phyloP scores from a whole-genome alignment of 2,329 filamentous ascomycete species.

The Cladorrhinum sp. region DNA sequence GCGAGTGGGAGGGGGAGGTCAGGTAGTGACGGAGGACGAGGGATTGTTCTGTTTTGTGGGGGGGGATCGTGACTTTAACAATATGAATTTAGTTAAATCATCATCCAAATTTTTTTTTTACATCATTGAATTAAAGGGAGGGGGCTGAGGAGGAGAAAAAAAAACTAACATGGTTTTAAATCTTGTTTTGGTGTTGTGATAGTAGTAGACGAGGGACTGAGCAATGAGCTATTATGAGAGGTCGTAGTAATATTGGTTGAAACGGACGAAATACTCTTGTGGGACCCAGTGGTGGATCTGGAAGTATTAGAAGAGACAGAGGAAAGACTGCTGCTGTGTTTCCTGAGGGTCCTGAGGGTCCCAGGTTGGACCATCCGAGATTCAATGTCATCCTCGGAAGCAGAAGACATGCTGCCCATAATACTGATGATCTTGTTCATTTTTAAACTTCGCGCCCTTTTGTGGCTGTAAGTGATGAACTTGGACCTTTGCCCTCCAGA shows the following conservation, averaged over 20 bases:
- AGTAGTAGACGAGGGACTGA: constrained; percentile 19
- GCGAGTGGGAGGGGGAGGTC: constrained; percentile 26
- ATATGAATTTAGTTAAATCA: too few species aligned
- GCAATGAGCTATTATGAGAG: constrained; percentile 11
- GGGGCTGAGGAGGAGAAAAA: background rate
- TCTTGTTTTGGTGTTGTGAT: constrained; percentile 9
- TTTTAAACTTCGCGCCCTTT: constrained; percentile 32
- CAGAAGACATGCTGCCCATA: constrained; percentile 28
- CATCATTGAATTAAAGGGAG: background rate
- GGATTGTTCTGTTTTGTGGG: constrained; percentile 40
- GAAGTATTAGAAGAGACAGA: constrained; percentile 1
- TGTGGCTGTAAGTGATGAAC: constrained; percentile 30
- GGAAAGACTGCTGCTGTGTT: background rate
- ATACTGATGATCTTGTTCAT: constrained; percentile 35
- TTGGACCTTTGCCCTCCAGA: background rate
- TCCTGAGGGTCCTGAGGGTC: background rate
- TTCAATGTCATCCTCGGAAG: background rate
- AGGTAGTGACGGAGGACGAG: constrained; percentile 40
- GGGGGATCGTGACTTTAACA: constrained; percentile 36
- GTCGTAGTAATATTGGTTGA: constrained; percentile 7
- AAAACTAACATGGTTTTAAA: constrained; percentile 21
- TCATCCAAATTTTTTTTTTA: too few species aligned
- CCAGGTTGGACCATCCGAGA: background rate
- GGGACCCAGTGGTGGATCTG: background rate
- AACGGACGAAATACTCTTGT: background rate